Conservation (phyloP, 768 basidiomycete species). For the Thelephora aurantiotincta region DNA sequence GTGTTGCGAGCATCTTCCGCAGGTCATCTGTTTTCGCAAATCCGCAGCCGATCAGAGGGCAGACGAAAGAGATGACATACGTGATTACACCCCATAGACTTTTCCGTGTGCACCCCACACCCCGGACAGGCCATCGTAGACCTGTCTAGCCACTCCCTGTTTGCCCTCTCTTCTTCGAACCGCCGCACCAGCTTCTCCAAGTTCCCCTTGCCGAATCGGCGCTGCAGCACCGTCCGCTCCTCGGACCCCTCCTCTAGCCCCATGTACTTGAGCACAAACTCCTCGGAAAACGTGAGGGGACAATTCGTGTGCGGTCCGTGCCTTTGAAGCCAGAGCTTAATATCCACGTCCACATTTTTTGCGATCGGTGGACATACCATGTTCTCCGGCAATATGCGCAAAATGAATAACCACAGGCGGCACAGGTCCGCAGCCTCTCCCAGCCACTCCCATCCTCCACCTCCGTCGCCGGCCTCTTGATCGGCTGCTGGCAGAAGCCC, state of each 20-base stretch:
- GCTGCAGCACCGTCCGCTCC: slow-evolving; percentile 39
- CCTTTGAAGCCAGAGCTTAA: slow-evolving; percentile 26
- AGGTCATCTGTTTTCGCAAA: slow-evolving; percentile 53
- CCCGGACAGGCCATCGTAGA: slow-evolving; percentile 63
- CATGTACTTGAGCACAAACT: slow-evolving; percentile 55
- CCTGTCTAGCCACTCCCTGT: slow-evolving; percentile 54
- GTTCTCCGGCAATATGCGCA: slow-evolving; percentile 73
- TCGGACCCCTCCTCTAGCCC: slow-evolving; percentile 35
- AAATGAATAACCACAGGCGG: slow-evolving; percentile 61
- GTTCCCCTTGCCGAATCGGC: slow-evolving; percentile 46
- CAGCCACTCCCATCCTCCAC: slow-evolving; percentile 48
- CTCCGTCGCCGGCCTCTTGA: slow-evolving; percentile 38
- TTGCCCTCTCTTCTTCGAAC: slow-evolving; percentile 63
- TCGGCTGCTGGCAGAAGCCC: slow-evolving; percentile 67
- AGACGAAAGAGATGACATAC: slow-evolving; percentile 22
- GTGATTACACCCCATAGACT: slow-evolving; percentile 77
- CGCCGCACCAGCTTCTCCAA: slow-evolving; percentile 43
- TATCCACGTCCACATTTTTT: neutral
- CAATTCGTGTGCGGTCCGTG: slow-evolving; percentile 72
- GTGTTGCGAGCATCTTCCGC: slow-evolving; percentile 57
- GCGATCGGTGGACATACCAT: slow-evolving; percentile 34
- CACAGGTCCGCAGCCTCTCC: slow-evolving; percentile 60
- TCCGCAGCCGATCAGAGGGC: neutral
- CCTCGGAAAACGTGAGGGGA: slow-evolving; percentile 50
- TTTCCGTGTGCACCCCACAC: slow-evolving; percentile 62